These are phyloP conservation scores for Colletotrichum falcatum DNA, from an alignment of 2,329 filamentous ascomycete genomes.

Conservation along the genomic window DNA sequence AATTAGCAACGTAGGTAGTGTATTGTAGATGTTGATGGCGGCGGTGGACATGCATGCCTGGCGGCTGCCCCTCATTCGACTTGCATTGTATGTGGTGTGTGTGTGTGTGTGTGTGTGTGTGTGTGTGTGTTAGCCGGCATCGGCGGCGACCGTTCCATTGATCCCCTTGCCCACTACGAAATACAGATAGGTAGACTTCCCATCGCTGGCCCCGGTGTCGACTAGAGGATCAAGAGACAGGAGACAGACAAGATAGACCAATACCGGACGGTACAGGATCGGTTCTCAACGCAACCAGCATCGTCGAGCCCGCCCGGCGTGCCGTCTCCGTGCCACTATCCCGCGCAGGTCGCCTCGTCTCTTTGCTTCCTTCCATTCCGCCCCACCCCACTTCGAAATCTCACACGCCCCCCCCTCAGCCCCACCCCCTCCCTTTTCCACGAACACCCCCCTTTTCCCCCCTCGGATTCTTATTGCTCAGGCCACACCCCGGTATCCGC, in stretches of 20 bases:
- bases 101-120: too few relatives aligned
- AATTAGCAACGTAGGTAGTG: too few relatives aligned
- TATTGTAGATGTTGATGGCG: background rate
- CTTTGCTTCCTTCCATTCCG: background rate
- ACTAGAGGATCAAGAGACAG: background rate
- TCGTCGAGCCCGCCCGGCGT: slow-evolving; percentile 27
- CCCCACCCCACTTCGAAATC: slow-evolving; percentile 15
- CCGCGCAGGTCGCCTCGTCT: slow-evolving; percentile 29
- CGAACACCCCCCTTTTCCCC: background rate
- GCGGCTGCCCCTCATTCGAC: background rate
- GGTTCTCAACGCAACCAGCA: slow-evolving; percentile 38
- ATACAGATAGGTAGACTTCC: too few relatives aligned
- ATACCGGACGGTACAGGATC: background rate
- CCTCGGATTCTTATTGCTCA: background rate
- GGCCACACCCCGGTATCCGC: background rate
- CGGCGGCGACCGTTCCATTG: background rate
- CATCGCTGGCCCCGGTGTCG: background rate
- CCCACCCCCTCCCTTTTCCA: slow-evolving; percentile 6
- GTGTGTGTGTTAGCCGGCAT: too few relatives aligned
- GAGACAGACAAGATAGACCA: background rate
- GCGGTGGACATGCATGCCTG: background rate
- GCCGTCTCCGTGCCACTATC: slow-evolving; percentile 40
- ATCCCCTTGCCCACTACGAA: background rate
- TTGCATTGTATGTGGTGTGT: background rate
- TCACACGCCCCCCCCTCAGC: background rate